Percentiles rank a stretch among this genome's conserved stretches.
These are phyloP conservation scores for Candida andamanensis DNA, from an alignment of 805 yeast species.

Conservation along the genomic window DNA sequence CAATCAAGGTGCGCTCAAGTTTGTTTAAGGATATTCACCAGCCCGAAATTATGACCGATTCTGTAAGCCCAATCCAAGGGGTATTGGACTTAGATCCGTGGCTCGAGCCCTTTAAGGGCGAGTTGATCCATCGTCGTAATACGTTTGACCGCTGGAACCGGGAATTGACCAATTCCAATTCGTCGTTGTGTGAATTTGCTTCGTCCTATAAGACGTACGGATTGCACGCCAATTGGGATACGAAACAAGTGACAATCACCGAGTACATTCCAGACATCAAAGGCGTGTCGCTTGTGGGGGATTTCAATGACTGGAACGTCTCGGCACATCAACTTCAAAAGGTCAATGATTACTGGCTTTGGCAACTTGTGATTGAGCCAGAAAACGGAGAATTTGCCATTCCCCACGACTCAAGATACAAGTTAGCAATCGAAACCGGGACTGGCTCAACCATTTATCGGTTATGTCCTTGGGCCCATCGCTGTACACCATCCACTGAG, in stretches of 20 bases:
- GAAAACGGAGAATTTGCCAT: conserved; percentile 56
- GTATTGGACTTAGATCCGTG: conserved; percentile 79
- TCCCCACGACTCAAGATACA: conserved; percentile 75
- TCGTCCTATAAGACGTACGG: conserved; percentile 75
- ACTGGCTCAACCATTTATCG: conserved; percentile 72
- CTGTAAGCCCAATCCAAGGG: conserved; percentile 38
- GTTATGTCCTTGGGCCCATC: conserved; percentile 81
- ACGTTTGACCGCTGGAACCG: conserved; percentile 61
- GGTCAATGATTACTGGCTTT: conserved; percentile 64
- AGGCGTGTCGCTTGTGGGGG: conserved; percentile 79
- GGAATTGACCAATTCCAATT: conserved; percentile 52
- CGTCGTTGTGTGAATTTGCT: conserved; percentile 58
- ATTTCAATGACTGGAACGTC: conserved; percentile 81
- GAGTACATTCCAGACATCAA: conserved; percentile 92
- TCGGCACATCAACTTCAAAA: conserved; percentile 48
- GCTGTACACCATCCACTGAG: conserved; percentile 72
- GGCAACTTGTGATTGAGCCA: conserved; percentile 58
- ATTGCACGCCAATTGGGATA: conserved; percentile 51
- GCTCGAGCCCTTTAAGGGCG: conserved; percentile 73
- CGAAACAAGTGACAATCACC: conserved; percentile 54
- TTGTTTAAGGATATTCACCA: background rate
- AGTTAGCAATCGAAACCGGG: conserved; percentile 59
- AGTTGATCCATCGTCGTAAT: conserved; percentile 61
- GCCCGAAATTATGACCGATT: background rate
- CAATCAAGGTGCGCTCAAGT: too few species aligned